Base-by-base conservation (phyloP, 495 filamentous ascomycete genomes). In the Apiosordaria backusii region DNA sequence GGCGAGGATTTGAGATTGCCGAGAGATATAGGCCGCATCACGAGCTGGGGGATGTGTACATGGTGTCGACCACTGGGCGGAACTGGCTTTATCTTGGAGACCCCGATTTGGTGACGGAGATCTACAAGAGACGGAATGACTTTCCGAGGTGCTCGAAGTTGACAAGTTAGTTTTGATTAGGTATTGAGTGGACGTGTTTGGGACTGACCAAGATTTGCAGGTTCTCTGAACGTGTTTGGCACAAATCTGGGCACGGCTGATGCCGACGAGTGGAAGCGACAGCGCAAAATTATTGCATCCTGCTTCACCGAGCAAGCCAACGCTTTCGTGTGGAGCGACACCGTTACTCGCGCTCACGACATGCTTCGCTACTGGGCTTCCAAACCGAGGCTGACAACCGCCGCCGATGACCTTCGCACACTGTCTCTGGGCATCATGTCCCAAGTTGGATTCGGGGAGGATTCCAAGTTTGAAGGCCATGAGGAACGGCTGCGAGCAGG, bases 221-320 rank as follows among this genome's bases (percentile, higher is more conserved):
- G 62, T 83, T 2, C 84, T 82, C 67, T 84, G 22, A 73, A 79
- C 22, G 65, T 83, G 1, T 86, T 82, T 67, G 82, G 83, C 2
- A 77, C 76, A 13, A 84, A 79, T 67, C 66, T 86, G 0, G 67
- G 75, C 3, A 79, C 79, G 1, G 79, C 78, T 19, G 76, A 82
- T 27, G 78, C 75, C 9, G 25, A 71, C 18, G 65, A 79, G n/a
- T 86, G 83, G 83, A 75, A 78, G 19, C 76, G 69, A 21, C 80
- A 83, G 60, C 76, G 83, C 18, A 84, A 80, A 60, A 65, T 80
- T 9, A 75, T 78, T 0, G 71, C 75, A 3, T 62, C 68, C 0
- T 74, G 76, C 10, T 84, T 85, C 72, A 82, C 79, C 52, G 82
- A 86, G 65, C 79, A 77, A 60, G 83, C 78, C 67, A 83, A 80